Evolutionary conservation across 179 eudicot species (phyloP), one percentile per base, ranked within the genome.

Genomic region (Camellia oleifera): DNA sequence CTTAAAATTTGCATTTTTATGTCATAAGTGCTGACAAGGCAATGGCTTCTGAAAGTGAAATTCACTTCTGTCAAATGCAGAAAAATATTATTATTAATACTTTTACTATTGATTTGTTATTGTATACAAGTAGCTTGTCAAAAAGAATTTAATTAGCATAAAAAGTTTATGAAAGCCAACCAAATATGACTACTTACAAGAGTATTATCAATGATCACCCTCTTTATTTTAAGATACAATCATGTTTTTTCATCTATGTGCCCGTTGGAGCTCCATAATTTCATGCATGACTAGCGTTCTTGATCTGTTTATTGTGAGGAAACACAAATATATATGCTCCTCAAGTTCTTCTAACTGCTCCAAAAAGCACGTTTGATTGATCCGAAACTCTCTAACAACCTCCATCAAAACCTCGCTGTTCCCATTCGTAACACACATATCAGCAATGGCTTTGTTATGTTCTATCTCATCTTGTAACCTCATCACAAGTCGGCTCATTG

Each of bases 281-380:
- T 84, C 86, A 70, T 85, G 77, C 56, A 90, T 72, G 64, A 93
- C 89, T 52, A 91, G 81, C 82, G 81, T 90, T 78, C 97, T 91
- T 72, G 98, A 91, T 75, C 90, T 87, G 78, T 90, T 95, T 67
- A 95, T 90, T 2, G 88, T 88, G 44, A 91, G 89, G 53, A 93
- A 87, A 80, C 98, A 91, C 87, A 95, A 79, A 83, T 89, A 91
- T 13, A 92, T 84, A 75, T 88, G 93, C 79, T 91, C 88, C 82
- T 95, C 97, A 75, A 95, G 93, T 83, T 93, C 99, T 40, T 93
- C 86, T 54, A 93, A 67, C 60, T 95, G 92, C 77, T 95, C 92
- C 83, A 82, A 18, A 63, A 95, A 91, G 58, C 86, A 78, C 32
- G 64, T 57, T n/a, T 89, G 88, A 62, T 89, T 83, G 61, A 79